Evolutionary conservation across 495 filamentous ascomycete species (phyloP).

Genomic region (Aspergillus saccharolyticus): DNA sequence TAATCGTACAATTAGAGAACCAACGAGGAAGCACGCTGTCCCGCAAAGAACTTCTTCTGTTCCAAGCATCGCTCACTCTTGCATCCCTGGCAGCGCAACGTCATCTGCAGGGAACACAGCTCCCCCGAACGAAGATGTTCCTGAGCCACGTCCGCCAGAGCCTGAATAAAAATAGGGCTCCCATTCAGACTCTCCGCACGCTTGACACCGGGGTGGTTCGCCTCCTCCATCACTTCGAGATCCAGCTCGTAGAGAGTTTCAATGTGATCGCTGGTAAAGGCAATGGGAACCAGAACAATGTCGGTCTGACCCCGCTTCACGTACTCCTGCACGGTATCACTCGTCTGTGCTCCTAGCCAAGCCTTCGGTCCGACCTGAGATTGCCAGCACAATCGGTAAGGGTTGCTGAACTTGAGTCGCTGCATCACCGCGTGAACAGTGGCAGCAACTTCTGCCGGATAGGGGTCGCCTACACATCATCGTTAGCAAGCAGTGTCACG

Average conservation of each 20-base stretch:
- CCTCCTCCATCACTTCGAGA: slow-evolving; percentile 89
- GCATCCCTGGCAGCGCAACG: slow-evolving; percentile 88
- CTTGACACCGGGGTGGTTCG: slow-evolving; percentile 73
- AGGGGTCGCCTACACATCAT: slow-evolving; percentile 67
- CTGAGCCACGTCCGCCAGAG: slow-evolving; percentile 80
- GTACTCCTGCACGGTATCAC: slow-evolving; percentile 79
- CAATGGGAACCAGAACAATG: slow-evolving; percentile 88
- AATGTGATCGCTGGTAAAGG: slow-evolving; percentile 98
- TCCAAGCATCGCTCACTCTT: slow-evolving; percentile 83
- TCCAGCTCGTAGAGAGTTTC: slow-evolving; percentile 97
- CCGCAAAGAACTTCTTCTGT: slow-evolving; percentile 90
- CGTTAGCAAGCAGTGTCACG: too few relatives aligned
- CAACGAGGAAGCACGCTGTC: slow-evolving; percentile 32
- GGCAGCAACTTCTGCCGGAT: slow-evolving; percentile 95
- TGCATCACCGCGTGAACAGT: slow-evolving; percentile 97
- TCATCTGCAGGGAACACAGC: slow-evolving; percentile 76
- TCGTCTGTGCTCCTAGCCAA: slow-evolving; percentile 94
- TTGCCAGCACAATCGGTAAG: slow-evolving; percentile 94
- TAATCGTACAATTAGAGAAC: slow-evolving; percentile 25
- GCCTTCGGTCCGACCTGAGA: slow-evolving; percentile 93
- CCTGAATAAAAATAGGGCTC: slow-evolving; percentile 84
- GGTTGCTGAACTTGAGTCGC: slow-evolving; percentile 76
- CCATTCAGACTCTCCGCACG: slow-evolving; percentile 91
- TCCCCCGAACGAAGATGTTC: slow-evolving; percentile 67
- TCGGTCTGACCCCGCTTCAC: slow-evolving; percentile 88